A percentile compares a stretch with the other conserved stretches of the same genome.
Evolutionary conservation across 2,329 filamentous ascomycete genomes (phyloP).

Genomic region (Botrytis fragariae): DNA sequence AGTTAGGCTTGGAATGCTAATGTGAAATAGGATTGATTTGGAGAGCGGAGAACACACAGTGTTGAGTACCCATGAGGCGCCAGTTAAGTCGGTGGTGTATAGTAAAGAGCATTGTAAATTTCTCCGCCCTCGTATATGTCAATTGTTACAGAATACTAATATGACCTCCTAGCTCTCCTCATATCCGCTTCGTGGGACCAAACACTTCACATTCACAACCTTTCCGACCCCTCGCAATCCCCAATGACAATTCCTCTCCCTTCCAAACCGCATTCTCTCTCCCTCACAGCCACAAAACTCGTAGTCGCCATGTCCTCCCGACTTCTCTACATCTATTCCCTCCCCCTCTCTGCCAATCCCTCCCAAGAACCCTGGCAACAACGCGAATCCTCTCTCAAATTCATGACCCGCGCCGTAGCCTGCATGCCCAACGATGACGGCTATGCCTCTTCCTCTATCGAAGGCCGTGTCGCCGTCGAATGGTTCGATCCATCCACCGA

Average conservation of each 20-base stretch:
- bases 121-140: neutral
- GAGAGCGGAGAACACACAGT: conserved; percentile 68
- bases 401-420: conserved; percentile 87
- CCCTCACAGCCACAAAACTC: conserved; percentile 72
- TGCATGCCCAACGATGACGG: conserved; percentile 97
- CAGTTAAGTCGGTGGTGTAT: conserved; percentile 82
- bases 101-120: conserved; percentile 65
- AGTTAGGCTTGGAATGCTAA: conserved; percentile 14
- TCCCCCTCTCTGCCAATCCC: conserved; percentile 63
- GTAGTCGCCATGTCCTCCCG: conserved; percentile 95
- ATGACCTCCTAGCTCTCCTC: conserved; percentile 56
- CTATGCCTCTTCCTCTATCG: conserved; percentile 89
- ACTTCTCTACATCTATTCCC: conserved; percentile 91
- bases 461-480: conserved; percentile 93
- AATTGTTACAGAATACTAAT: conserved; percentile 17
- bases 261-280: conserved; percentile 85
- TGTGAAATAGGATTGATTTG: conserved; percentile 60
- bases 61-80: conserved; percentile 73
- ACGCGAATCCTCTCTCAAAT: conserved; percentile 90
- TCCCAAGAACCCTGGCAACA: conserved; percentile 81
- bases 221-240: conserved; percentile 49
- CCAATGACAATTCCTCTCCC: conserved; percentile 70
- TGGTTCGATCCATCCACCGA: conserved; percentile 92
- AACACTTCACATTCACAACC: conserved; percentile 80
- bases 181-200: conserved; percentile 93